Percentiles rank a stretch among this genome's conserved stretches.
phyloP scores from a whole-genome alignment of 345 rosid species.

The Eucalyptus sp. region DNA sequence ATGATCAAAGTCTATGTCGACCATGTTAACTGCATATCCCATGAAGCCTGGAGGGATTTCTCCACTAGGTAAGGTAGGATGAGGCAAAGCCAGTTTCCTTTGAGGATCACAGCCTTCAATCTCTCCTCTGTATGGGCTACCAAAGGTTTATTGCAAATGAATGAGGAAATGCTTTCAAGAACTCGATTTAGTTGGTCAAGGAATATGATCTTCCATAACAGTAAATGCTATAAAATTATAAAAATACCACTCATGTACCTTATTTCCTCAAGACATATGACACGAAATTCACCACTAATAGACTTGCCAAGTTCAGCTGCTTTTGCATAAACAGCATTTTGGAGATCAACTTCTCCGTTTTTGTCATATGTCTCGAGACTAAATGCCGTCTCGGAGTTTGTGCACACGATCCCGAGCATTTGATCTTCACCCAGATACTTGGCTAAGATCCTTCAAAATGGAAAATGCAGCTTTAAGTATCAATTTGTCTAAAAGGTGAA shows the following conservation, averaged over 20 bases:
- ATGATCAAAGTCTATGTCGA: slow-evolving; percentile 12
- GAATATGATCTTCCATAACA: too few relatives aligned
- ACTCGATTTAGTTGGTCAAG: too few relatives aligned
- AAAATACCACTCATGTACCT: too few relatives aligned
- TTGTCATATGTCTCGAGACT: slow-evolving; percentile 15
- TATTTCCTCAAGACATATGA: too few relatives aligned
- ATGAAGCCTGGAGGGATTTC: slow-evolving; percentile 27
- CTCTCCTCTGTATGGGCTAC: neutral
- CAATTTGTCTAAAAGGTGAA: neutral
- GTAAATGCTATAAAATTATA: too few relatives aligned
- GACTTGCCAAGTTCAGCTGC: slow-evolving; percentile 24
- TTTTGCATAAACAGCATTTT: slow-evolving; percentile 18
- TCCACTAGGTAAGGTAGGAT: slow-evolving; percentile 28
- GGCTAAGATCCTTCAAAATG: slow-evolving; percentile 30
- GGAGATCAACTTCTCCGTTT: slow-evolving; percentile 17
- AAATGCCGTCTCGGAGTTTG: slow-evolving; percentile 18
- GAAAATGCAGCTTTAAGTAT: neutral
- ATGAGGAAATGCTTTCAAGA: neutral
- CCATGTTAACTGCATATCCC: slow-evolving; percentile 67
- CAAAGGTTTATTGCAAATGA: neutral
- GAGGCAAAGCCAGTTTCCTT: slow-evolving; percentile 29
- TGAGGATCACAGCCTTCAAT: slow-evolving; percentile 16
- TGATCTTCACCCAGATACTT: slow-evolving; percentile 55
- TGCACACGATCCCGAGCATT: slow-evolving; percentile 58
- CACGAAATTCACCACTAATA: slow-evolving; percentile 22